These are phyloP conservation scores for Cytospora piceae DNA, from an alignment of 2,329 filamentous ascomycete genomes.

Conservation along the genomic window DNA sequence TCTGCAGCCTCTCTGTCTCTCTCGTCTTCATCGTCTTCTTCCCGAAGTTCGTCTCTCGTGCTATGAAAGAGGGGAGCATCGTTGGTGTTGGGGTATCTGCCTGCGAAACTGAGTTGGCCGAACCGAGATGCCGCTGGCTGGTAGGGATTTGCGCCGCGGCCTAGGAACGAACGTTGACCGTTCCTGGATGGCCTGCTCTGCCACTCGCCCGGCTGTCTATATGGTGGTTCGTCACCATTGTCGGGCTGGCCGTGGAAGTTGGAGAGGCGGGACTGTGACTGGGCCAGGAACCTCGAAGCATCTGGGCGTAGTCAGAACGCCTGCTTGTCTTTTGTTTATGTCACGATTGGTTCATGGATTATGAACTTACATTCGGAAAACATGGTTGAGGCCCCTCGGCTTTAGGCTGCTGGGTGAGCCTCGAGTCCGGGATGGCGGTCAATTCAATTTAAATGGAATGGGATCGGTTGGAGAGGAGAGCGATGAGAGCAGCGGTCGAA, in stretches of 20 bases:
- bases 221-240: constrained; percentile 42
- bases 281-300: constrained; percentile 93
- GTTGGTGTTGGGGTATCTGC: constrained; percentile 70
- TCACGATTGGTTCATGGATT: background rate
- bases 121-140: constrained; percentile 72
- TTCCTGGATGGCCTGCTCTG: constrained; percentile 39
- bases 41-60: constrained; percentile 84
- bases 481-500: background rate
- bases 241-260: constrained; percentile 66
- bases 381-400: constrained; percentile 54
- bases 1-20: constrained; percentile 91
- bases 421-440: constrained; percentile 5
- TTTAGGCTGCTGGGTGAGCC: constrained; percentile 24
- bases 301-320: constrained; percentile 58
- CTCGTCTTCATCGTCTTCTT: constrained; percentile 92
- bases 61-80: constrained; percentile 95
- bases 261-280: constrained; percentile 90
- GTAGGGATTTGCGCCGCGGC: constrained; percentile 71
- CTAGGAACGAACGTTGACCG: constrained; percentile 46
- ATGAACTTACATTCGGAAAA: constrained; percentile 83
- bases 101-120: constrained; percentile 74
- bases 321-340: background rate
- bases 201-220: constrained; percentile 43
- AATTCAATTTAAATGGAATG: constrained; percentile 1
- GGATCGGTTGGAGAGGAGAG: background rate